Conservation (phyloP, 2,329 filamentous ascomycete genomes). For the Colletotrichum melonis region DNA sequence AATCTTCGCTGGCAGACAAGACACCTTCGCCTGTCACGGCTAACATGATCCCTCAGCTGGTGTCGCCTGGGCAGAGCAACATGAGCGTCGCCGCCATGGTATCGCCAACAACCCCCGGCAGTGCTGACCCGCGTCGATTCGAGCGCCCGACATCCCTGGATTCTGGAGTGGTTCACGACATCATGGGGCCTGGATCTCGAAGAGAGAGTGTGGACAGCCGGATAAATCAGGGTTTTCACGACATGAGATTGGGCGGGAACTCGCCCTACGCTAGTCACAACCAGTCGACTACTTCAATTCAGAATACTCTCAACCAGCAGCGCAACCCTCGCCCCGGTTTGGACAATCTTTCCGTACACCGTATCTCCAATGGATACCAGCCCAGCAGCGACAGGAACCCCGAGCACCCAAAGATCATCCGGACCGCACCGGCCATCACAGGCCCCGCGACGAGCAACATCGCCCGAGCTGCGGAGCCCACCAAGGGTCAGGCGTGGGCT, state of each 20-base stretch:
- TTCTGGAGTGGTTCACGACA: constrained; percentile 45
- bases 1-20: constrained; percentile 66
- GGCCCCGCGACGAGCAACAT: constrained; percentile 74
- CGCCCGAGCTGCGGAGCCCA: constrained; percentile 80
- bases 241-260: constrained; percentile 73
- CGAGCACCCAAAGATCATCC: constrained; percentile 63
- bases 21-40: constrained; percentile 70
- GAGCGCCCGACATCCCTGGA: constrained; percentile 53
- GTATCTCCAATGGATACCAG: constrained; percentile 74
- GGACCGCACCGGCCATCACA: constrained; percentile 81
- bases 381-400: constrained; percentile 69
- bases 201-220: constrained; percentile 85
- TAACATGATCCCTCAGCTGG: constrained; percentile 62
- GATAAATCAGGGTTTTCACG: constrained; percentile 77
- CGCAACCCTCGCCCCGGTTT: constrained; percentile 66
- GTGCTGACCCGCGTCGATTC: constrained; percentile 56
- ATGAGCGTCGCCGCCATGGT: constrained; percentile 77
- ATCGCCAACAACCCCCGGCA: constrained; percentile 65
- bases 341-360: constrained; percentile 65
- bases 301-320: constrained; percentile 76
- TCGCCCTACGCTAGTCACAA: constrained; percentile 83
- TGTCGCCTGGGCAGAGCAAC: constrained; percentile 66
- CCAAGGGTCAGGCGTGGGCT: constrained; percentile 86
- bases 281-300: constrained; percentile 80
- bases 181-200: constrained; percentile 64